phyloP scores from a whole-genome alignment of 2,329 filamentous ascomycete species.

The Orbilia oligospora region DNA sequence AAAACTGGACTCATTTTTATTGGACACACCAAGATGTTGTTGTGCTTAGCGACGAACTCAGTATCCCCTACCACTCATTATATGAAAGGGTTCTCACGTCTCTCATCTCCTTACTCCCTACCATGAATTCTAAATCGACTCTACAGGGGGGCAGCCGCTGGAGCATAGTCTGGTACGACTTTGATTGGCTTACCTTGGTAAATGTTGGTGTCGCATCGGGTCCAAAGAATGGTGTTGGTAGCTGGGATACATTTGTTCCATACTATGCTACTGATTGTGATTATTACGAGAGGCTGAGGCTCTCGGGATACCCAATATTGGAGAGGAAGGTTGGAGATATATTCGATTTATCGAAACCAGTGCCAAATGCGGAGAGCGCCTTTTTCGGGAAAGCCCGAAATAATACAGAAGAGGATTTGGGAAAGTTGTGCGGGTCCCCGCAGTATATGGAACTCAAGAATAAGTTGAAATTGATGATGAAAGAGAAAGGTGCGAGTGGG shows the following conservation, averaged over 20 bases:
- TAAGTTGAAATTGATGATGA: slow-evolving; percentile 65
- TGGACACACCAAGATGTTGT: slow-evolving; percentile 74
- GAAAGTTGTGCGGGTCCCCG: background rate
- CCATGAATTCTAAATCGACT: background rate
- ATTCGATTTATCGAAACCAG: slow-evolving; percentile 65
- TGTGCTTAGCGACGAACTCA: slow-evolving; percentile 68
- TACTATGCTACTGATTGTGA: slow-evolving; percentile 70
- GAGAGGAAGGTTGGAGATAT: slow-evolving; percentile 67
- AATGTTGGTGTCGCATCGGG: slow-evolving; percentile 73
- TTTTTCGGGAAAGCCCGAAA: too few species aligned
- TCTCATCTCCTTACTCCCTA: too few species aligned
- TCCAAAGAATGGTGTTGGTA: slow-evolving; percentile 70
- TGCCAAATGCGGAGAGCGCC: slow-evolving; percentile 23
- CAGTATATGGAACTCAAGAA: slow-evolving; percentile 42
- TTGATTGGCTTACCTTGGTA: slow-evolving; percentile 73
- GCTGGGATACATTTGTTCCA: slow-evolving; percentile 73
- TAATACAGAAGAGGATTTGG: background rate
- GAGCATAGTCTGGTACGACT: slow-evolving; percentile 70
- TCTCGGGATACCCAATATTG: slow-evolving; percentile 64
- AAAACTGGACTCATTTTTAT: slow-evolving; percentile 71
- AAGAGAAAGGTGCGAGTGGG: slow-evolving; percentile 63
- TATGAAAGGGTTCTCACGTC: slow-evolving; percentile 61
- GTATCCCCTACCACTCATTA: slow-evolving; percentile 64
- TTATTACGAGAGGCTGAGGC: slow-evolving; percentile 69
- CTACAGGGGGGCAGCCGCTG: slow-evolving; percentile 62